phyloP scores from a whole-genome alignment of 2,329 filamentous ascomycete genomes.

The Neonectria neomacrospora region DNA sequence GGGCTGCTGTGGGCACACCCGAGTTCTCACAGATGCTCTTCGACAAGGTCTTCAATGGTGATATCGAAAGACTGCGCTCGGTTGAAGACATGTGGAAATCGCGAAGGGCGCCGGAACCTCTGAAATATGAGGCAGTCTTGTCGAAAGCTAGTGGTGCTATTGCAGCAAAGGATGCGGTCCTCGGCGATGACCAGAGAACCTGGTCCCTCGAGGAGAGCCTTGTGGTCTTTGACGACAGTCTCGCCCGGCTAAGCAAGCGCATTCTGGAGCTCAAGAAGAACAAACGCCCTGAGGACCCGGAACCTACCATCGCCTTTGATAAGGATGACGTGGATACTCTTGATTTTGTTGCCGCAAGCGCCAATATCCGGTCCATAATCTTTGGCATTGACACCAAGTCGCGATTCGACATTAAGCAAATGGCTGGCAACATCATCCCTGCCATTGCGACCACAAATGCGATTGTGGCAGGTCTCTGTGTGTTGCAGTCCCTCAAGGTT shows the following conservation, averaged over 20 bases:
- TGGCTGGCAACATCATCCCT: constrained; percentile 99
- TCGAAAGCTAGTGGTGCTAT: constrained; percentile 61
- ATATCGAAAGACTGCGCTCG: constrained; percentile 82
- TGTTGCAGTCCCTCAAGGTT: constrained; percentile 92
- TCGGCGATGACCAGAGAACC: constrained; percentile 75
- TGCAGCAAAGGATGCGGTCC: constrained; percentile 63
- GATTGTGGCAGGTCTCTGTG: constrained; percentile 91
- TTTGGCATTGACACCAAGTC: constrained; percentile 91
- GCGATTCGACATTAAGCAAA: constrained; percentile 97
- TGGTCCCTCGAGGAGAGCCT: constrained; percentile 91
- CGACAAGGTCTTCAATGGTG: constrained; percentile 89
- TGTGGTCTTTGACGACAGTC: constrained; percentile 85
- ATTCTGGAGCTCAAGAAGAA: constrained; percentile 70
- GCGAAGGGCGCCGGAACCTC: constrained; percentile 76
- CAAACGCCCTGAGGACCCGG: constrained; percentile 59
- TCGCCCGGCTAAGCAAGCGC: constrained; percentile 80
- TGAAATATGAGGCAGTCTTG: constrained; percentile 74
- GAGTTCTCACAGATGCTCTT: constrained; percentile 86
- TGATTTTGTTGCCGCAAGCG: constrained; percentile 91
- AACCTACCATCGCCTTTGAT: constrained; percentile 85
- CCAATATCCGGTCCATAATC: constrained; percentile 88
- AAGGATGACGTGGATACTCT: constrained; percentile 96
- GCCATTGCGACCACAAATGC: constrained; percentile 98
- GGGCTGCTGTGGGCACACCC: constrained; percentile 80
- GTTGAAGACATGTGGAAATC: constrained; percentile 98